Conservation (phyloP, 495 filamentous ascomycete species). For the Polyplosphaeria fusca region DNA sequence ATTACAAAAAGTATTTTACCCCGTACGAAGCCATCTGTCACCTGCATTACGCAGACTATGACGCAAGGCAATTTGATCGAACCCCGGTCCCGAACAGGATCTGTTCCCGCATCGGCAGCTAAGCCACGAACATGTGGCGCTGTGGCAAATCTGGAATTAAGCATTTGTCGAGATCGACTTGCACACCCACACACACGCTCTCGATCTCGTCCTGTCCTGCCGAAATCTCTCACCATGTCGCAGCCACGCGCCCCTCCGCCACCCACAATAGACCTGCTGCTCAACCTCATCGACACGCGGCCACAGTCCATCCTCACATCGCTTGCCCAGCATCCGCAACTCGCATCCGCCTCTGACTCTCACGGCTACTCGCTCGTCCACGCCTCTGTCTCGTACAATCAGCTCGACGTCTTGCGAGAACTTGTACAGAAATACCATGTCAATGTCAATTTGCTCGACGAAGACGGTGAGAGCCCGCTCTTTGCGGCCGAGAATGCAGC, state of each 20-base stretch:
- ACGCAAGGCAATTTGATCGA: no score
- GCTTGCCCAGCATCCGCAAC: conserved; percentile 35
- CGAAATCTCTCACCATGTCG: no score
- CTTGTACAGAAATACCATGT: conserved; percentile 76
- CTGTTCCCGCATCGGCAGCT: no score
- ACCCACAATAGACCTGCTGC: conserved; percentile 39
- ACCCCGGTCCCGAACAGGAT: no score
- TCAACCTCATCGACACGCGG: conserved; percentile 42
- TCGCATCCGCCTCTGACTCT: conserved; percentile 38
- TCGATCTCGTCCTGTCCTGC: no score
- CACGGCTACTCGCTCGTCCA: conserved; percentile 80
- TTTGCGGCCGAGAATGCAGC: conserved; percentile 78
- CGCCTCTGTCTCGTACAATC: conserved; percentile 87
- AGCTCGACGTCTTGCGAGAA: conserved; percentile 70
- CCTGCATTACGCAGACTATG: no score
- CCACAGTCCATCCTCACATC: conserved; percentile 36
- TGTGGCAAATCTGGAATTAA: no score
- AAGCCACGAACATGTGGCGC: no score
- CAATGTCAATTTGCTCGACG: conserved; percentile 73
- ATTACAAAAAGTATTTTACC: no score
- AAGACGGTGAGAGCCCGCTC: conserved; percentile 87
- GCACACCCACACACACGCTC: background rate
- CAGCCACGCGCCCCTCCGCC: conserved; percentile 10
- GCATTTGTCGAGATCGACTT: no score
- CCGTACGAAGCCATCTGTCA: no score